Evolutionary conservation across 306 rosid species (phyloP), one percentile per base, ranked within the genome.

Genomic region (Castanospermum australe): DNA sequence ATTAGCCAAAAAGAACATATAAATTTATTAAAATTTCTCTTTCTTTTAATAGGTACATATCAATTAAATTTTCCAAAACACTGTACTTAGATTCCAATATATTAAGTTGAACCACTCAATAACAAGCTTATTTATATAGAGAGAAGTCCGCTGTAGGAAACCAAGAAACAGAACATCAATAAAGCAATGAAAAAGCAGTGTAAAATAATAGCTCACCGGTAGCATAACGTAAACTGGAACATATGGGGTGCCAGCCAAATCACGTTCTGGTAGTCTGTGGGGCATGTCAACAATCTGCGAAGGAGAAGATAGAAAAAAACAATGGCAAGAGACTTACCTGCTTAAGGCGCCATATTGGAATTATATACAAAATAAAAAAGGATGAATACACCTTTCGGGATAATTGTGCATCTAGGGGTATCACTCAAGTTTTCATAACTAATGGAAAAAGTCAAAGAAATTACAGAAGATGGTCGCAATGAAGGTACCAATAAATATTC

Each of bases 161-260:
- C 22, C 66, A 71, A 66, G 17, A 20, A 64, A 65, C 22, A 71
- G 20, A 42, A 78, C 48, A 59, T 41, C 12, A 22, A 61, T 55
- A 62, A 64, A 79, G 66, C 28, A 65, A 50, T 51, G 78, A 70
- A 56, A 74, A 71, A 35, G 73, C 61, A 66, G 47, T 28, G 41
- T 17, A 22, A 51, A 74, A 25, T 74, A 36, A 71, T 68, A 54
- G 88, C 96, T 87, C 82, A 96, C 99, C 0, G 98, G 94, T 44
- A 93, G 86, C 99, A 90, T 93, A 77, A 93, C 93, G 80, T 89
- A 91, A 79, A 96, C 98, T 38, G 98, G 99, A 93, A 93, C 81
- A 82, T 84, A 89, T 1, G 93, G 78, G 18, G 94, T 89, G 84
- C 94, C 92, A 35, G 93, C 82, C 82, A 90, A 90, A 84, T 96